Conservation (phyloP, 139 green algal species). For the Haematococcus lacustris region DNA sequence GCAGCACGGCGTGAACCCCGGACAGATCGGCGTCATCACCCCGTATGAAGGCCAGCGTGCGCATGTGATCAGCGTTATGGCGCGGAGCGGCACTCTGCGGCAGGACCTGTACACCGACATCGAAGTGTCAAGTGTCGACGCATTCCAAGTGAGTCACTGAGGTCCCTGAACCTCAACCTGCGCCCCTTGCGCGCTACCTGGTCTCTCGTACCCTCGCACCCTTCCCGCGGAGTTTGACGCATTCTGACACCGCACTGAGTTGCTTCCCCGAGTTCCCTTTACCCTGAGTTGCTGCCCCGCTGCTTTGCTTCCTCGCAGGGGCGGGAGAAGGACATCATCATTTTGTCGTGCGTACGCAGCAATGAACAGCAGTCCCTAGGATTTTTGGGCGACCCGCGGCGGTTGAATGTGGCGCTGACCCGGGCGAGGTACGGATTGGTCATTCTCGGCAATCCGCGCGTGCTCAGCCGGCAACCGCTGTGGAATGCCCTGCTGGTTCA, state of each 20-base stretch:
- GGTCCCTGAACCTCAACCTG: no score
- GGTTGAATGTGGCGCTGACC: slow-evolving; percentile 96
- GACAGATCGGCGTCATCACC: slow-evolving; percentile 95
- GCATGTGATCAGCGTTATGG: slow-evolving; percentile 77
- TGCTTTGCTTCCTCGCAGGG: no score
- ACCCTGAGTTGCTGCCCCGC: no score
- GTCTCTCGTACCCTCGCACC: no score
- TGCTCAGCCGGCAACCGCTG: slow-evolving; percentile 57
- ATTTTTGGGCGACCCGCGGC: slow-evolving; percentile 90
- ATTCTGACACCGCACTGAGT: no score
- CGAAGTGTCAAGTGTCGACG: slow-evolving; percentile 74
- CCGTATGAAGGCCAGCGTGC: slow-evolving; percentile 96
- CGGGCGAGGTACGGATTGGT: slow-evolving; percentile 72
- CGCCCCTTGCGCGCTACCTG: no score
- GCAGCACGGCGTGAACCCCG: slow-evolving; percentile 52
- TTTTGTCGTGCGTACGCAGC: slow-evolving; percentile 92
- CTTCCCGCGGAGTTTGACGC: no score
- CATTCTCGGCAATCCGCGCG: slow-evolving; percentile 88
- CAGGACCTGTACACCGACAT: slow-evolving; percentile 85
- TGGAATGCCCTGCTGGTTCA: slow-evolving; percentile 90
- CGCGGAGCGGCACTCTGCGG: slow-evolving; percentile 64
- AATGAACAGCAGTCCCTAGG: slow-evolving; percentile 94
- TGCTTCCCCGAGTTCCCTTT: no score
- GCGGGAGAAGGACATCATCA: slow-evolving; percentile 97
- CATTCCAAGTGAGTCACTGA: slow-evolving; percentile 57